Evolutionary conservation across 768 basidiomycete species (phyloP).

Genomic region (Calocybe gangraenosa): DNA sequence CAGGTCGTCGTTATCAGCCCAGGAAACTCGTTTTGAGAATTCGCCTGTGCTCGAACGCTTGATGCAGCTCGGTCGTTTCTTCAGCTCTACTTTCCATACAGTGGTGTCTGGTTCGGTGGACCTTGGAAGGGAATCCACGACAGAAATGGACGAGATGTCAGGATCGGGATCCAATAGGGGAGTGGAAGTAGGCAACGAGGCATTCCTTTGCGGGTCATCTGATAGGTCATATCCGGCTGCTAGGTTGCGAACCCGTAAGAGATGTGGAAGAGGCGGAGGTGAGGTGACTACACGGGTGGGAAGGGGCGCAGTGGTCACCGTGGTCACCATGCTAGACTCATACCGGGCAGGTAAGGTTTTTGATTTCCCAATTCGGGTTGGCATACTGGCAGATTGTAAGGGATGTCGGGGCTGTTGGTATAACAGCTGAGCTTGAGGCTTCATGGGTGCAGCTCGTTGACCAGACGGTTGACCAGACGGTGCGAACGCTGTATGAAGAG

Average conservation of each 20-base stretch:
- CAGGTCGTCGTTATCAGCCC: conserved; percentile 69
- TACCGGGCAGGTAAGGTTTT: conserved; percentile 6
- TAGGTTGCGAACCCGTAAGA: conserved; percentile 26
- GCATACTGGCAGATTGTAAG: conserved; percentile 3
- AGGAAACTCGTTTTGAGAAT: conserved; percentile 64
- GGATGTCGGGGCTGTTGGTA: conserved; percentile 10
- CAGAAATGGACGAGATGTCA: not conserved
- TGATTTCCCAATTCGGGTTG: conserved; percentile 5
- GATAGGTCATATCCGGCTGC: conserved; percentile 19
- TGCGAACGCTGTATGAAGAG: not conserved
- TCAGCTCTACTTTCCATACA: conserved; percentile 24
- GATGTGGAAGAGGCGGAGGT: conserved; percentile 37
- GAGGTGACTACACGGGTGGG: conserved; percentile 24
- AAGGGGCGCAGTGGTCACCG: not conserved
- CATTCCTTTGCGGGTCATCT: conserved; percentile 17
- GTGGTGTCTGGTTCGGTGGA: conserved; percentile 1
- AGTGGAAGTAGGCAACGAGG: conserved; percentile 7
- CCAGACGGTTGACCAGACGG: not conserved
- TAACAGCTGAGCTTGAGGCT: conserved; percentile 4
- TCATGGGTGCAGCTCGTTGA: not conserved
- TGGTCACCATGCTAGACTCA: conserved; percentile 3
- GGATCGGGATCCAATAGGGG: not conserved
- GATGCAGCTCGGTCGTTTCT: conserved; percentile 59
- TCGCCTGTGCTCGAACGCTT: conserved; percentile 55
- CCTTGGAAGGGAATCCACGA: not conserved